Evolutionary conservation across 495 filamentous ascomycete species (phyloP).

Genomic region (Lepidopterella palustris): DNA sequence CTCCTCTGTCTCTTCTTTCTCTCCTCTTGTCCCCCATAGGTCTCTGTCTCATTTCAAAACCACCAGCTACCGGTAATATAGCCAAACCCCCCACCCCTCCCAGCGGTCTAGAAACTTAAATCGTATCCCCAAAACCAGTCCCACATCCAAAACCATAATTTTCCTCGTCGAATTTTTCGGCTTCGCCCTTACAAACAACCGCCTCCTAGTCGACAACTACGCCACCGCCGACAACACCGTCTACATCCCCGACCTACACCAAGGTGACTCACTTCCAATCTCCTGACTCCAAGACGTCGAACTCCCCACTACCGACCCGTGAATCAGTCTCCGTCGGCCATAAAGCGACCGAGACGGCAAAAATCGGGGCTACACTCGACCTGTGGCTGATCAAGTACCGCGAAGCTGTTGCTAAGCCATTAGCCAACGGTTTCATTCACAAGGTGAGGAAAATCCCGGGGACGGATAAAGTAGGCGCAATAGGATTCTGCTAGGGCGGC

Average conservation of each 20-base stretch:
- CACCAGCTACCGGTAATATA: not conserved
- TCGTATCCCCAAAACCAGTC: slow-evolving; percentile 23
- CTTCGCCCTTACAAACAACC: slow-evolving; percentile 28
- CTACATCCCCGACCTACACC: slow-evolving; percentile 33
- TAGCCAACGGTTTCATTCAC: slow-evolving; percentile 33
- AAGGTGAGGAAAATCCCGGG: slow-evolving; percentile 29
- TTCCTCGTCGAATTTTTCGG: slow-evolving; percentile 32
- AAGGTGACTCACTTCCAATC: slow-evolving; percentile 28
- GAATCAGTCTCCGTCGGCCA: slow-evolving; percentile 20
- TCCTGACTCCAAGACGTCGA: slow-evolving; percentile 31
- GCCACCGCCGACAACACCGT: slow-evolving; percentile 27
- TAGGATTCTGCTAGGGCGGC: slow-evolving; percentile 37
- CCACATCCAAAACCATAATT: slow-evolving; percentile 25
- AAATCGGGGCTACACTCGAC: slow-evolving; percentile 25
- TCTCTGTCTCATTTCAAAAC: not conserved
- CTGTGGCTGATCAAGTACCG: slow-evolving; percentile 32
- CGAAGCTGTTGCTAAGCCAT: slow-evolving; percentile 29
- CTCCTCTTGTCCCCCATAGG: too few species aligned
- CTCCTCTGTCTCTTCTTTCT: too few species aligned
- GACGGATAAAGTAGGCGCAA: slow-evolving; percentile 30
- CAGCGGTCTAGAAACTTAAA: slow-evolving; percentile 27
- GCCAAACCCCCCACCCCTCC: not conserved
- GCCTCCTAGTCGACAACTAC: slow-evolving; percentile 32
- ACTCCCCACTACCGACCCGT: slow-evolving; percentile 25
- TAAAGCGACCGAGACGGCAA: slow-evolving; percentile 24